A percentile compares a stretch with the other conserved stretches of the same genome.
phyloP scores from a whole-genome alignment of 495 filamentous ascomycete species.

The Mycothermus thermophilus region DNA sequence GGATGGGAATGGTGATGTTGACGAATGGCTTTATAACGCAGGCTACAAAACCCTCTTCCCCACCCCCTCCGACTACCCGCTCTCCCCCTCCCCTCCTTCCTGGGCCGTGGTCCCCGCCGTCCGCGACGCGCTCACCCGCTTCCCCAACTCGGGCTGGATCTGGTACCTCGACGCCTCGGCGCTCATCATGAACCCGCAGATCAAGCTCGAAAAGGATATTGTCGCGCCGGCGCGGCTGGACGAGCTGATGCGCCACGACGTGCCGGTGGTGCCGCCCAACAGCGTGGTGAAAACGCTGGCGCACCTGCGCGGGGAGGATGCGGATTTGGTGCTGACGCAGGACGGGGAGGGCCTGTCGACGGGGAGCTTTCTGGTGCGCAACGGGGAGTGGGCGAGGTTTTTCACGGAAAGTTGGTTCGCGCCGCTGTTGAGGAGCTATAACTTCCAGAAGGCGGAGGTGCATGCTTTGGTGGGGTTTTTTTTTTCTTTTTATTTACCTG shows the following conservation, averaged over 20 bases:
- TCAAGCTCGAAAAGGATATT: conserved; percentile 55
- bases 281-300: conserved; percentile 92
- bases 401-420: conserved; percentile 96
- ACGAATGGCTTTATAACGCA: conserved; percentile 20
- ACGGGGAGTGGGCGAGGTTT: conserved; percentile 82
- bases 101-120: conserved; percentile 80
- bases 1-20: neutral
- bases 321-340: conserved; percentile 76
- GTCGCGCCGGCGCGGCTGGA: conserved; percentile 54
- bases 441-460: conserved; percentile 85
- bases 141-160: conserved; percentile 60
- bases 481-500: neutral
- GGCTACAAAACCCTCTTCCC: conserved; percentile 83
- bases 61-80: conserved; percentile 60
- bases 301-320: conserved; percentile 58
- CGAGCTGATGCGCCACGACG: conserved; percentile 68
- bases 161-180: conserved; percentile 75
- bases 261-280: conserved; percentile 82
- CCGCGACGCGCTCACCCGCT: conserved; percentile 73
- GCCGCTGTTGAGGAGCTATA: conserved; percentile 81
- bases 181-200: conserved; percentile 73
- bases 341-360: conserved; percentile 67
- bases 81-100: conserved; percentile 45
- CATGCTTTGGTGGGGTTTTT: conserved; percentile 65
- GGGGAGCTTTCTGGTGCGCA: conserved; percentile 64